Evolutionary conservation across 371 early-diverging fungal species (phyloP).

Genomic region (Mortierella sp.): DNA sequence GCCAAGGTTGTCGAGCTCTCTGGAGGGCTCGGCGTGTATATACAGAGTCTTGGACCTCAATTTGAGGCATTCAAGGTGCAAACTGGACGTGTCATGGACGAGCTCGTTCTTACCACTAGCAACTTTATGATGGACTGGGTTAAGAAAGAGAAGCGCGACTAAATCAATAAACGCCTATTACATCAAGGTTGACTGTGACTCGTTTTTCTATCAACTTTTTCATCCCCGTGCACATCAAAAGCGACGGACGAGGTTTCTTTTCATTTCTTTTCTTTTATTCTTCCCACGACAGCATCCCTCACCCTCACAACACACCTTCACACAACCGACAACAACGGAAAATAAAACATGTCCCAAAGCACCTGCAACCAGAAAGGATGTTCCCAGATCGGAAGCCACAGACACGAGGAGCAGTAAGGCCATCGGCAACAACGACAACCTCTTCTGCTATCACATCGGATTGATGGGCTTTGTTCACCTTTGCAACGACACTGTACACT

Average conservation of each 20-base stretch:
- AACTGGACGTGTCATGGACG: conserved; percentile 28
- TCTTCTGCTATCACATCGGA: background rate
- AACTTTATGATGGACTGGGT: conserved; percentile 54
- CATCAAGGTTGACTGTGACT: background rate
- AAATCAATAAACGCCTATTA: background rate
- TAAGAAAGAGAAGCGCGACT: conserved; percentile 52
- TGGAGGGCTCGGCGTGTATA: conserved; percentile 23
- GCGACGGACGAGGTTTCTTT: background rate
- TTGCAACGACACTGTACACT: background rate
- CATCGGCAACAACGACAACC: background rate
- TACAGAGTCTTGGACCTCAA: conserved; percentile 31
- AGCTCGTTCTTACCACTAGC: conserved; percentile 23
- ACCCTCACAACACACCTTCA: background rate
- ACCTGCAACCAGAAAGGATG: conserved; percentile 45
- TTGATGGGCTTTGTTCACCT: background rate
- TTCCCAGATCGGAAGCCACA: conserved; percentile 41
- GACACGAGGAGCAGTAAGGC: conserved; percentile 50
- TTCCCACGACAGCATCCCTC: background rate
- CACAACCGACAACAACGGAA: background rate
- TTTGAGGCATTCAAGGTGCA: conserved; percentile 35
- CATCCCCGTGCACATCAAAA: background rate
- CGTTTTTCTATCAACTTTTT: background rate
- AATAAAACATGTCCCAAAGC: conserved; percentile 32
- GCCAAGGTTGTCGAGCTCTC: conserved; percentile 14
- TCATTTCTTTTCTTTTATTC: background rate